These are phyloP conservation scores for Capronia coronata DNA, from an alignment of 2,329 filamentous ascomycete genomes.

Conservation along the genomic window DNA sequence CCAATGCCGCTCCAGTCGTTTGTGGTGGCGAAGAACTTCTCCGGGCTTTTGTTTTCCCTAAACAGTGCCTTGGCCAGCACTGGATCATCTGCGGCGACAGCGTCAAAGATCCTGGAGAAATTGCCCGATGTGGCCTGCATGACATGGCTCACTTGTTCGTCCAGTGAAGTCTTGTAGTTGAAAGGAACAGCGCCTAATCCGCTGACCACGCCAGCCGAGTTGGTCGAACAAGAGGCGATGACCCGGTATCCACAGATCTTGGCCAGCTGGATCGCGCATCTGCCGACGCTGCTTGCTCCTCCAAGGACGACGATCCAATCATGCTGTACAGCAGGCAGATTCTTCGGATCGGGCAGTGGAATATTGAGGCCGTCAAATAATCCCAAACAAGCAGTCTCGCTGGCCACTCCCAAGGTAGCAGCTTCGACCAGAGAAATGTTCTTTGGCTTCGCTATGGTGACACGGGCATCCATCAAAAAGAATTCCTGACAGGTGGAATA, in stretches of 20 bases:
- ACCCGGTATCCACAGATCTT: conserved; percentile 32
- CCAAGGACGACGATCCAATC: conserved; percentile 35
- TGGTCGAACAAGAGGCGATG: conserved; percentile 31
- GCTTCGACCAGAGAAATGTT: conserved; percentile 31
- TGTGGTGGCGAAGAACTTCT: conserved; percentile 29
- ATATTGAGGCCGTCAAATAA: conserved; percentile 28
- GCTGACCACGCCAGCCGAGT: conserved; percentile 30
- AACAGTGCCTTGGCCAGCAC: conserved; percentile 28
- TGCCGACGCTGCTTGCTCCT: conserved; percentile 33
- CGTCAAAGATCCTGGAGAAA: conserved; percentile 32
- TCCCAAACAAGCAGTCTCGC: conserved; percentile 29
- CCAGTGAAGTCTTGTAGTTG: conserved; percentile 31
- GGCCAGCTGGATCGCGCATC: conserved; percentile 32
- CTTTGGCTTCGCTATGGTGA: conserved; percentile 31
- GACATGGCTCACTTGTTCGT: conserved; percentile 28
- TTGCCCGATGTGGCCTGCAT: too few relatives aligned
- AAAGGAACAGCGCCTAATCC: conserved; percentile 30
- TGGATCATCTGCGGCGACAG: conserved; percentile 31
- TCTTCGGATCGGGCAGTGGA: conserved; percentile 23
- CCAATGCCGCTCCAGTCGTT: conserved; percentile 25
- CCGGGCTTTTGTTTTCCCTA: conserved; percentile 21
- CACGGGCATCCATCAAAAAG: conserved; percentile 31
- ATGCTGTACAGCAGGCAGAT: conserved; percentile 17
- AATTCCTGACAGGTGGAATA: conserved; percentile 32
- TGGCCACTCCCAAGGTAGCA: conserved; percentile 29